phyloP scores from a whole-genome alignment of 2,329 filamentous ascomycete species.

The Verticillium dahliae region DNA sequence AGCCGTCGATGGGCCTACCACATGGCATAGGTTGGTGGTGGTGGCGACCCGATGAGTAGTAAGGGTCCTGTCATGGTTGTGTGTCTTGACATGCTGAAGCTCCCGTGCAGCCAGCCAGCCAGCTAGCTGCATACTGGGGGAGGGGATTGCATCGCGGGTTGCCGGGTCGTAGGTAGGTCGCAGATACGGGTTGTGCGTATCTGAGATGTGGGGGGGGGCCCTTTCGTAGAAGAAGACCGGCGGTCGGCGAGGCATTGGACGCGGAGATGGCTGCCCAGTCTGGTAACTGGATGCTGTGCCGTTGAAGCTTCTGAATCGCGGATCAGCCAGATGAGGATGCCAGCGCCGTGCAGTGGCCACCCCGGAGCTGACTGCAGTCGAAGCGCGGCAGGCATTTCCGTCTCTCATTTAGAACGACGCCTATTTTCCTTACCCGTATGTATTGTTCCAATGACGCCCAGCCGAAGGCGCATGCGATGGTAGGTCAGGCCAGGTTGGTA shows the following conservation, averaged over 20 bases:
- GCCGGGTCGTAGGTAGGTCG: background rate
- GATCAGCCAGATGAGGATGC: background rate
- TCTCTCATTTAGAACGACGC: background rate
- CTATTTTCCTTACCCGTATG: background rate
- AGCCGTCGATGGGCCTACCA: background rate
- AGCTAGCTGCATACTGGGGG: background rate
- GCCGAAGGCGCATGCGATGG: background rate
- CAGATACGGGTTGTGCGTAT: background rate
- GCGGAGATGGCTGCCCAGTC: background rate
- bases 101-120: background rate
- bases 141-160: background rate
- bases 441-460: background rate
- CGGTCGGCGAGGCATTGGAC: background rate
- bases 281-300: background rate
- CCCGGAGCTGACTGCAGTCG: background rate
- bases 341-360: background rate
- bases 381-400: background rate
- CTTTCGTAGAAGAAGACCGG: background rate
- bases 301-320: background rate
- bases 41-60: background rate
- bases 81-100: background rate
- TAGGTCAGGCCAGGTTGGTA: too few species aligned
- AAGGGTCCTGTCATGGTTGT: background rate
- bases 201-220: background rate
- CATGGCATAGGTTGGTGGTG: background rate